Evolutionary conservation across 148 eudicot species (phyloP).

Genomic region (Dysphania ambrosioides): DNA sequence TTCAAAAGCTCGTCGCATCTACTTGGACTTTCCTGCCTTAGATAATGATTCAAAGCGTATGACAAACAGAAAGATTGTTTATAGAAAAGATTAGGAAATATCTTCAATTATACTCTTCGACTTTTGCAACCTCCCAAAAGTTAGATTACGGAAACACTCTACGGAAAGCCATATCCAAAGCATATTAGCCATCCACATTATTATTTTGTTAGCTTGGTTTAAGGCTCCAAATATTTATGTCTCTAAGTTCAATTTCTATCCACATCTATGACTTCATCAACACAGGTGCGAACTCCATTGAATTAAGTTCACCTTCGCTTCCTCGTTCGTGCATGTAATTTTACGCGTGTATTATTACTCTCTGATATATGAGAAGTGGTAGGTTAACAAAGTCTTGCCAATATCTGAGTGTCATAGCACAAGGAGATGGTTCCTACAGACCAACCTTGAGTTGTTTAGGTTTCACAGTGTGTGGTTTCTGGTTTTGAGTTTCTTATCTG

Average conservation of each 20-base stretch:
- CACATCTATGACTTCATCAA: no score
- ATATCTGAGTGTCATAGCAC: background rate
- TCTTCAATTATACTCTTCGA: slow-evolving; percentile 19
- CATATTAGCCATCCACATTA: no score
- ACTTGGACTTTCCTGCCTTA: no score
- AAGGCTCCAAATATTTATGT: no score
- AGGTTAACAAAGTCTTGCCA: no score
- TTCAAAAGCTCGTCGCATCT: no score
- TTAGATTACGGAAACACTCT: slow-evolving; percentile 12
- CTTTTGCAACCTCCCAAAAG: slow-evolving; percentile 13
- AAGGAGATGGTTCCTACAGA: no score
- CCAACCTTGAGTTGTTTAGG: background rate
- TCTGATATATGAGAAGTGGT: no score
- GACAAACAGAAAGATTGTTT: background rate
- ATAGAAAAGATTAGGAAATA: background rate
- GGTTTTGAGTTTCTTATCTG: no score
- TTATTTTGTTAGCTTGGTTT: no score
- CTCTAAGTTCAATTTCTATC: background rate
- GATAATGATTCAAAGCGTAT: background rate
- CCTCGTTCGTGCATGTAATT: background rate
- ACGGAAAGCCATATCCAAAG: background rate
- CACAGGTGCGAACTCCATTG: background rate
- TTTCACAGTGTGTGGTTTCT: background rate
- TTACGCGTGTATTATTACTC: background rate
- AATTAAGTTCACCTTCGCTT: no score